phyloP scores from a whole-genome alignment of 306 rosid genomes.

The Pyrus communis region DNA sequence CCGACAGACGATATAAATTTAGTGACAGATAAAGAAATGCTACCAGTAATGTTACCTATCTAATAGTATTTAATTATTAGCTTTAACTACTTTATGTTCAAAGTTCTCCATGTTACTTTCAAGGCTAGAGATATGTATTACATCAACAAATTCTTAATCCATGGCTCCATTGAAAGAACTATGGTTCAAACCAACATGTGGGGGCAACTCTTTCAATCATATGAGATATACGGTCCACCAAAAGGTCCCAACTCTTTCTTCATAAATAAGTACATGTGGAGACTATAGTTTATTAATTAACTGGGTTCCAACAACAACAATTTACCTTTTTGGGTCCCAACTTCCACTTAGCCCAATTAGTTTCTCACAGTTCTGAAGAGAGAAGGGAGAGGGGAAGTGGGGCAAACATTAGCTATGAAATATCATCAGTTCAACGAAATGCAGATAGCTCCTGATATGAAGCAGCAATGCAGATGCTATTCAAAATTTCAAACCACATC shows the following conservation, averaged over 20 bases:
- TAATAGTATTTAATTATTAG: not conserved
- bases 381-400: not conserved
- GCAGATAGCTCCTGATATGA: not conserved
- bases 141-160: constrained; percentile 2
- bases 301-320: not conserved
- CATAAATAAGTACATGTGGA: not conserved
- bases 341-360: not conserved
- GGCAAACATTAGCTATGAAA: not conserved
- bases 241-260: constrained; percentile 4
- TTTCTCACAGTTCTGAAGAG: not conserved
- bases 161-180: not conserved
- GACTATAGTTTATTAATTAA: constrained; percentile 3
- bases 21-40: not conserved
- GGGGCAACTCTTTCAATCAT: not conserved
- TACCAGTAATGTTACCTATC: not conserved
- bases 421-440: not conserved
- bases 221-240: constrained; percentile 7
- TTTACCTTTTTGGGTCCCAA: not conserved
- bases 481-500: not conserved
- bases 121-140: not conserved
- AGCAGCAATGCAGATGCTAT: not conserved
- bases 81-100: not conserved
- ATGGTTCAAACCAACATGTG: not conserved
- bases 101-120: not conserved
- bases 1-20: not conserved